phyloP scores from a whole-genome alignment of 495 filamentous ascomycete genomes.

The Rhypophila decipiens region DNA sequence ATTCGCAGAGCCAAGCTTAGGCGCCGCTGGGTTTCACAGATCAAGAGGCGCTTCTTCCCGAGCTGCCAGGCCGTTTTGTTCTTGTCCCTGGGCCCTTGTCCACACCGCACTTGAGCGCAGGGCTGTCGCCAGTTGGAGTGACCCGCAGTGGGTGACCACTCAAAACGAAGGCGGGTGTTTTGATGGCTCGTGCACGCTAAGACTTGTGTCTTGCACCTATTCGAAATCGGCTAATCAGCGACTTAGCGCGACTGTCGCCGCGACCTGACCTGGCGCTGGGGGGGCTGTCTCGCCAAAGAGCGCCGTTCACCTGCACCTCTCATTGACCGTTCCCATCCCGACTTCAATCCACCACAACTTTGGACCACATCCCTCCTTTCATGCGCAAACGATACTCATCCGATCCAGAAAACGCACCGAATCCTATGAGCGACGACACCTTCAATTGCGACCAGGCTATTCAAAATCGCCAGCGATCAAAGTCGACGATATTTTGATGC shows the following conservation, averaged over 20 bases:
- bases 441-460: not conserved
- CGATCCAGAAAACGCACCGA: not conserved
- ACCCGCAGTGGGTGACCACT: too few relatives aligned
- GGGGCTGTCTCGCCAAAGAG: conserved; percentile 1
- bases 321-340: not conserved
- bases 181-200: conserved; percentile 19
- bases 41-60: conserved; percentile 9
- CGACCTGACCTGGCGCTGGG: conserved; percentile 4
- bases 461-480: not conserved
- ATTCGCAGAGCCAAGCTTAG: conserved; percentile 7
- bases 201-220: conserved; percentile 8
- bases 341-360: conserved; percentile 8
- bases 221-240: conserved; percentile 22
- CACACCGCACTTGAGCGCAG: not conserved
- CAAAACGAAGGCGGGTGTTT: conserved; percentile 6
- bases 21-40: conserved; percentile 21
- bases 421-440: not conserved
- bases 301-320: not conserved
- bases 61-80: conserved; percentile 1
- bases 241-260: conserved; percentile 20
- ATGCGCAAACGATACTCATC: not conserved
- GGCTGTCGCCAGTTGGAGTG: not conserved
- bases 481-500: not conserved
- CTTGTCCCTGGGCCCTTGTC: not conserved
- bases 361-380: not conserved